A percentile compares a stretch with the other conserved stretches of the same genome.
phyloP scores from a whole-genome alignment of 192 early-diverging fungal species.

The Coemansia asiatica region DNA sequence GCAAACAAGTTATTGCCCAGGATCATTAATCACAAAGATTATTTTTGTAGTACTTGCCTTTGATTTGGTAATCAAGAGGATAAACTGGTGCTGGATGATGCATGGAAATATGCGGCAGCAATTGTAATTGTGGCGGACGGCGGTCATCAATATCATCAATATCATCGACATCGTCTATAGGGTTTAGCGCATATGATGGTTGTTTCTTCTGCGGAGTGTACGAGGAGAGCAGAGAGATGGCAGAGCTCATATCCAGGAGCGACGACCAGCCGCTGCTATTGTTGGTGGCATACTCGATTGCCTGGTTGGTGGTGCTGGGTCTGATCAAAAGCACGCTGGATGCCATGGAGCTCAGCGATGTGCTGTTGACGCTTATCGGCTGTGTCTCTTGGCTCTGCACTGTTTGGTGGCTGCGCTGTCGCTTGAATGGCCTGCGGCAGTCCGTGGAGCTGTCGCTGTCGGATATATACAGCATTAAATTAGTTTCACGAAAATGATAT shows the following conservation, averaged over 20 bases:
- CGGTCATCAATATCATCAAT: constrained; percentile 33
- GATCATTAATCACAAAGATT: too few species aligned
- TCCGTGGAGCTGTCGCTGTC: constrained; percentile 6
- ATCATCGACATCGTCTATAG: not conserved
- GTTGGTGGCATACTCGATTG: constrained; percentile 6
- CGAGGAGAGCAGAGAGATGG: constrained; percentile 34
- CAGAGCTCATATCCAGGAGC: constrained; percentile 30
- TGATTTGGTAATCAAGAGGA: not conserved
- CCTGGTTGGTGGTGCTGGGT: not conserved
- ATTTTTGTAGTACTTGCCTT: not conserved
- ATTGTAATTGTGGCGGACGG: not conserved
- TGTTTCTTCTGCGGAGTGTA: constrained; percentile 19
- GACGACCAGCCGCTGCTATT: constrained; percentile 48
- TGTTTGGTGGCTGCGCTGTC: constrained; percentile 3
- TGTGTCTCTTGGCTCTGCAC: not conserved
- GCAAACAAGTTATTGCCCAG: too few species aligned
- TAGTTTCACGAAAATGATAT: not conserved
- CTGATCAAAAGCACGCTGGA: constrained; percentile 23
- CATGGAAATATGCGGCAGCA: not conserved
- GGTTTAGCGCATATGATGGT: not conserved
- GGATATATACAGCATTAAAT: constrained; percentile 19
- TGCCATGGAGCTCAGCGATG: constrained; percentile 17
- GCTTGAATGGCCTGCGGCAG: constrained; percentile 4
- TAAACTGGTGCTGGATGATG: not conserved
- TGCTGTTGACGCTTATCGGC: constrained; percentile 5